These are phyloP conservation scores for Gentiana dahurica DNA, from an alignment of 257 asterid species.

Conservation along the genomic window DNA sequence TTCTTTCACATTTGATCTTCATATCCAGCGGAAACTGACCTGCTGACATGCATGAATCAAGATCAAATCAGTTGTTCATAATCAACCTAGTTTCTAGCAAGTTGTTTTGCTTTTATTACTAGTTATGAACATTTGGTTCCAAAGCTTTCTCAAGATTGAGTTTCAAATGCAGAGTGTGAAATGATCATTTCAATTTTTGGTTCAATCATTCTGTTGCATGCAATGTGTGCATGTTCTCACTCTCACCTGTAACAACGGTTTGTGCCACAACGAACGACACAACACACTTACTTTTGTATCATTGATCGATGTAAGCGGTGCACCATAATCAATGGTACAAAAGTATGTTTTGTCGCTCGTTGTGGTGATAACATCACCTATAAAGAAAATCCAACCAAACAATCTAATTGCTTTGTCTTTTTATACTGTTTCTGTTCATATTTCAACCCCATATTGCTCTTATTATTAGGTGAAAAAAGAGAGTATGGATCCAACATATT, in stretches of 20 bases:
- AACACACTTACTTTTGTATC: slow-evolving; percentile 14
- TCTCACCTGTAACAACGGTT: too few relatives aligned
- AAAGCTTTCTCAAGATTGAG: background rate
- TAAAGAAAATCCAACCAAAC: slow-evolving; percentile 10
- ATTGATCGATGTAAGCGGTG: background rate
- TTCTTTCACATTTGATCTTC: background rate
- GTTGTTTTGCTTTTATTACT: background rate
- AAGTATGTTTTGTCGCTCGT: slow-evolving; percentile 12
- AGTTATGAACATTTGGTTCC: background rate
- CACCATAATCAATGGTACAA: slow-evolving; percentile 5
- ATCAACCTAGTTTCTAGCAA: too few relatives aligned
- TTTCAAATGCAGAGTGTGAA: too few relatives aligned
- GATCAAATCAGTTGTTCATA: background rate
- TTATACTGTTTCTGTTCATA: background rate
- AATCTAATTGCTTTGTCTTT: slow-evolving; percentile 16
- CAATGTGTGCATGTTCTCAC: too few relatives aligned
- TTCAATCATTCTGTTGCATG: background rate
- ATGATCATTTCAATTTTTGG: slow-evolving; percentile 1
- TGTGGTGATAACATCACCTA: slow-evolving; percentile 23
- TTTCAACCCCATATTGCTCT: too few relatives aligned
- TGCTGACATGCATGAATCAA: background rate
- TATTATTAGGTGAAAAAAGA: too few relatives aligned
- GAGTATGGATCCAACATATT: too few relatives aligned
- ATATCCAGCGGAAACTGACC: background rate
- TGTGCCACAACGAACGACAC: too few relatives aligned